Base-by-base conservation (phyloP, 257 asterid genomes). In the Solanum virginianum region DNA sequence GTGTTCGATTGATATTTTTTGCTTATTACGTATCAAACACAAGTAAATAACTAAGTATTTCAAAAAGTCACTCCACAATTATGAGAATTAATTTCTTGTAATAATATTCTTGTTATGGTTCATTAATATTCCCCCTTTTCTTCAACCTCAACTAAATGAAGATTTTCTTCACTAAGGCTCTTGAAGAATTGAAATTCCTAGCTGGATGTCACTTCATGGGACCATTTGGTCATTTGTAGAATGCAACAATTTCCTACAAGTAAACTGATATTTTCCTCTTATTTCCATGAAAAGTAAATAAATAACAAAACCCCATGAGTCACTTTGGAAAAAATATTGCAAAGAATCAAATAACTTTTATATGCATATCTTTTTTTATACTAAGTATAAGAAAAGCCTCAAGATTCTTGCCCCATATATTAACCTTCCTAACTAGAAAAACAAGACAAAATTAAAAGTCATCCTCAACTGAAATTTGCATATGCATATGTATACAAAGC, bases 201-300 rank as follows among this genome's bases (percentile, higher is more conserved):
- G 89, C 81, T 89, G 90, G 89, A 87, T 83, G 87, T 88, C 91
- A 88, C 89, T 88, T 84, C 80, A 66, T 59, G 88, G 86, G 84
- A 82, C 83, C 87, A 85, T 85, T 32, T 81, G 2, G 8, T 88
- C 90, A 66, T 49, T 85, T 84, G 83, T 83, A 88, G 65, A 85
- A 85, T 80, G 87, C 82, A 87, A 86, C 84, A 90, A 91, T 80
- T 84, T 85, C 87, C 60, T 85, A 85, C 53, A 79, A 86, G 83
- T 41, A 80, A 57, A 75, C 20, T 69, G 62, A 36, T 65, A 10
- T 55, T 81, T 75, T 41, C 81, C 49, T 77, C 83, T 63, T 55
- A 66, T 84, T 80, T 66, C 87, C 83, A 54, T 69, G n/a, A 45
- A 66, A 72, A 87, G 62, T n/a, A 84, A 69, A 62, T 85, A 71